These are phyloP conservation scores for Picea engelmannii DNA, from an alignment of 83 land plant species.

Conservation along the genomic window DNA sequence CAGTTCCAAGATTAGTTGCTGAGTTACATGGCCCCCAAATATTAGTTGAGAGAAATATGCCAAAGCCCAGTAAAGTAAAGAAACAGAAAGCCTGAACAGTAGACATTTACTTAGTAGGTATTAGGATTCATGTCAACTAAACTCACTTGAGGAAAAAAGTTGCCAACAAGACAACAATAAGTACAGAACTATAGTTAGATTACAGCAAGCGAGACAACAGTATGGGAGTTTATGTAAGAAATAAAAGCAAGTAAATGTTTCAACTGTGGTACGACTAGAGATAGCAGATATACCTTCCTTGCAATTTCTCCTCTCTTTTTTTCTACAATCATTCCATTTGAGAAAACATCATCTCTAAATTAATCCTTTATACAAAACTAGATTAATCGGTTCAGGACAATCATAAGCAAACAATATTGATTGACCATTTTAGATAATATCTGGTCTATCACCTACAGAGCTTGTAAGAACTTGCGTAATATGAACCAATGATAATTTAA, in stretches of 20 bases:
- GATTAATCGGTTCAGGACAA: no score
- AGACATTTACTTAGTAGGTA: no score
- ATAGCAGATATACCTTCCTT: background rate
- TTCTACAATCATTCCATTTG: no score
- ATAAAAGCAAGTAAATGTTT: background rate
- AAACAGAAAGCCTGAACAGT: background rate
- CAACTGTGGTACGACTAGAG: background rate
- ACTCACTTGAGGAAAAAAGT: background rate
- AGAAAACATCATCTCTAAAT: no score
- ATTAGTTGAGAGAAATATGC: background rate
- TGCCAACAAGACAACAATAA: background rate
- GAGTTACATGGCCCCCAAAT: no score
- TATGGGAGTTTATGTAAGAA: background rate
- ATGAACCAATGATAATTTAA: no score
- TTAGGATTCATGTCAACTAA: background rate
- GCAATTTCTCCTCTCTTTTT: no score
- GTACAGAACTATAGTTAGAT: background rate
- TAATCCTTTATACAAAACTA: no score
- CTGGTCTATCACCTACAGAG: no score
- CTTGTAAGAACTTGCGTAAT: no score
- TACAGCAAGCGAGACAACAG: background rate
- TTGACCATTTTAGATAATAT: no score
- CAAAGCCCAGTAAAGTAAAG: background rate
- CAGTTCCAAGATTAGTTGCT: background rate
- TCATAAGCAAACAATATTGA: no score